Evolutionary conservation across 805 yeast genomes (phyloP).

Genomic region (Teunomyces tritomae): DNA sequence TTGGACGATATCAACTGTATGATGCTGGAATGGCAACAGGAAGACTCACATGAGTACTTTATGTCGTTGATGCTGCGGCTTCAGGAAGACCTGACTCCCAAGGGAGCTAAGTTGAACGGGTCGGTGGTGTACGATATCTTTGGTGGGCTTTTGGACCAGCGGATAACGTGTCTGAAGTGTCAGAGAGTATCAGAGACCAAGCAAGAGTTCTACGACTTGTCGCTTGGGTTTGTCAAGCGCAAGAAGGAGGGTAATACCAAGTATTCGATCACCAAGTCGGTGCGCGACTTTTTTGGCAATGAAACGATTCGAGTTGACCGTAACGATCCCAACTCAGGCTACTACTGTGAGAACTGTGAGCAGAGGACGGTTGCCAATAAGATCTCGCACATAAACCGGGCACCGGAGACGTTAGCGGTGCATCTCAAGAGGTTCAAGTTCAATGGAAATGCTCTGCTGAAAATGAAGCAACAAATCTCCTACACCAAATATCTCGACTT

Average conservation of each 20-base stretch:
- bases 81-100: slow-evolving; percentile 92
- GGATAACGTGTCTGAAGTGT: slow-evolving; percentile 80
- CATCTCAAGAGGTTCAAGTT: slow-evolving; percentile 92
- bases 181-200: slow-evolving; percentile 80
- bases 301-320: slow-evolving; percentile 72
- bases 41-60: slow-evolving; percentile 95
- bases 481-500: slow-evolving; percentile 79
- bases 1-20: slow-evolving; percentile 85
- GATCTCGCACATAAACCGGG: slow-evolving; percentile 65
- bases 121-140: slow-evolving; percentile 89
- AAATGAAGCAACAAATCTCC: slow-evolving; percentile 81
- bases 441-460: slow-evolving; percentile 73
- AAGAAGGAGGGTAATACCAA: slow-evolving; percentile 18
- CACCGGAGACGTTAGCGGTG: slow-evolving; percentile 85
- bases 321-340: slow-evolving; percentile 65
- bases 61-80: slow-evolving; percentile 86
- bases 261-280: slow-evolving; percentile 71
- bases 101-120: slow-evolving; percentile 76
- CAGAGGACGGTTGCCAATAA: slow-evolving; percentile 75
- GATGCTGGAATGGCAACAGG: slow-evolving; percentile 98
- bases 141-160: slow-evolving; percentile 86
- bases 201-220: slow-evolving; percentile 91
- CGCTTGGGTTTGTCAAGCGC: slow-evolving; percentile 66
- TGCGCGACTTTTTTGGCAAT: slow-evolving; percentile 77
- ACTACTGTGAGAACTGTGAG: slow-evolving; percentile 85